phyloP scores from a whole-genome alignment of 331 rosid species.

The Acacia concinna region DNA sequence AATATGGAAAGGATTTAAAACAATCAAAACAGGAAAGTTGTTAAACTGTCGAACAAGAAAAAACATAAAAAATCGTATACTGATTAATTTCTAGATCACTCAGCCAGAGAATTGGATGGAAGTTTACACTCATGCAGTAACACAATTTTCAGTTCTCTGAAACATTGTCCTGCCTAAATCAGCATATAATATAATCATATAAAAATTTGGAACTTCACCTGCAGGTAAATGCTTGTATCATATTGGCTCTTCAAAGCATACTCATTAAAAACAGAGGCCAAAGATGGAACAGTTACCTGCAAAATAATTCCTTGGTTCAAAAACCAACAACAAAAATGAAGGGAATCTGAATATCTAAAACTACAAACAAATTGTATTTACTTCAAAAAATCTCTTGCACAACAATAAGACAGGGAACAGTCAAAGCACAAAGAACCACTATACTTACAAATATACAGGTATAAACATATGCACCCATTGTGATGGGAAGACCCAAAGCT shows the following conservation, averaged over 20 bases:
- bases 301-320: slow-evolving; percentile 38
- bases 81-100: neutral
- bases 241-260: slow-evolving; percentile 97
- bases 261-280: slow-evolving; percentile 94
- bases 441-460: slow-evolving; percentile 75
- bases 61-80: neutral
- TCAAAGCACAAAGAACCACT: neutral
- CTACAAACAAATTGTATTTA: neutral
- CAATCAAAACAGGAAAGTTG: slow-evolving; percentile 13
- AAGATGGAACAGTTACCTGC: slow-evolving; percentile 87
- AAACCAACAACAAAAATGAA: slow-evolving; percentile 21
- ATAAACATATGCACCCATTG: slow-evolving; percentile 74
- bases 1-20: neutral
- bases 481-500: slow-evolving; percentile 69
- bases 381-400: slow-evolving; percentile 8
- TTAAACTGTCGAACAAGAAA: neutral
- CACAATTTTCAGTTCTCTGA: slow-evolving; percentile 19
- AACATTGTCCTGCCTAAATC: neutral
- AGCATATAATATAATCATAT: slow-evolving; percentile 7
- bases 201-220: slow-evolving; percentile 44
- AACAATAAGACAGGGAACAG: slow-evolving; percentile 9
- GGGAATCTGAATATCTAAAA: slow-evolving; percentile 13
- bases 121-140: slow-evolving; percentile 2
- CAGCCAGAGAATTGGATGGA: slow-evolving; percentile 1
- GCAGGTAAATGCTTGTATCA: slow-evolving; percentile 96